Evolutionary conservation across 352 stramenopile genomes (phyloP).

Genomic region (Phytophthora boehmeriae): DNA sequence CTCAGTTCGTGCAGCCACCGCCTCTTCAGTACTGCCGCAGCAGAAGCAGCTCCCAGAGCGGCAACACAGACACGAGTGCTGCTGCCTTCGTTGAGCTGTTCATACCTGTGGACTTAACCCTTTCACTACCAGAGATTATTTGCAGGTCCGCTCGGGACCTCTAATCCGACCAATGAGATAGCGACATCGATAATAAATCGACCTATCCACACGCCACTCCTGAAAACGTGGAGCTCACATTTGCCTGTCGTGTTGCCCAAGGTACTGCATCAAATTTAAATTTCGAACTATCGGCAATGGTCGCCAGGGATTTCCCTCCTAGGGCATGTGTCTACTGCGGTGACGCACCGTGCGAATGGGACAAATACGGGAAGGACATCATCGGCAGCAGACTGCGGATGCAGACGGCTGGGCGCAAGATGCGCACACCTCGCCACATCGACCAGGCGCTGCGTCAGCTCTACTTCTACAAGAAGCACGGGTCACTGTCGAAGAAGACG

Average conservation of each 20-base stretch:
- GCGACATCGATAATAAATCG: background rate
- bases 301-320: background rate
- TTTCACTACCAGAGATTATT: background rate
- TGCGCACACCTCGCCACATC: background rate
- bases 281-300: background rate
- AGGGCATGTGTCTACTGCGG: background rate
- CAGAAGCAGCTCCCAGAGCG: no score
- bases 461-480: constrained; percentile 1
- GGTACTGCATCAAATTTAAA: background rate
- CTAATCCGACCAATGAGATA: background rate
- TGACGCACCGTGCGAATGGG: background rate
- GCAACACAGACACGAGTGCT: no score
- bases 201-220: background rate
- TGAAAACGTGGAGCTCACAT: background rate
- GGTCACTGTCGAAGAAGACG: background rate
- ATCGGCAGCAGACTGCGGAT: background rate
- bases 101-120: no score
- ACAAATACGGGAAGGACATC: background rate
- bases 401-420: background rate
- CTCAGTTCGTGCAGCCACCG: no score
- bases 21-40: no score
- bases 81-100: no score
- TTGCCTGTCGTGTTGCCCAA: background rate
- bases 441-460: background rate
- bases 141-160: background rate